Evolutionary conservation across 495 filamentous ascomycete species (phyloP).

Genomic region (Penicillium dipodomyicola): DNA sequence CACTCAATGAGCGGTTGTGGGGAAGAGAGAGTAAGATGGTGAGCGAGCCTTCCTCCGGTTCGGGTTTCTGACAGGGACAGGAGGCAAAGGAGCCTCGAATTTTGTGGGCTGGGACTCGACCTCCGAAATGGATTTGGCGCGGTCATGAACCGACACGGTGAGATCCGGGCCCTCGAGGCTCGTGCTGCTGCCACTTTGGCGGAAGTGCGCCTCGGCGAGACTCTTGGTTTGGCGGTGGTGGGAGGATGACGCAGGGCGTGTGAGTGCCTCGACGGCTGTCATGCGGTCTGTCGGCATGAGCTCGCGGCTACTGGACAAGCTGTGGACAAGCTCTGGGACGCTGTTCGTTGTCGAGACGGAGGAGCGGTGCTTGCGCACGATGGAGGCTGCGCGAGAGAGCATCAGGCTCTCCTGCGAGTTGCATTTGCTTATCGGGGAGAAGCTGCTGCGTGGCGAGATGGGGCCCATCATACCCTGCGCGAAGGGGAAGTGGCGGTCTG

Average conservation of each 20-base stretch:
- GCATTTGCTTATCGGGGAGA: constrained; percentile 57
- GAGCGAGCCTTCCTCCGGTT: constrained; percentile 36
- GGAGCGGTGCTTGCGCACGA: constrained; percentile 54
- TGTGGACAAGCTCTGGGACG: constrained; percentile 55
- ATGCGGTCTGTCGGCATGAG: constrained; percentile 35
- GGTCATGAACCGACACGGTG: constrained; percentile 29
- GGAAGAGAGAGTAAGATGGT: constrained; percentile 49
- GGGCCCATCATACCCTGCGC: constrained; percentile 39
- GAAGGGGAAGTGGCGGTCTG: constrained; percentile 46
- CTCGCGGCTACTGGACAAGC: constrained; percentile 48
- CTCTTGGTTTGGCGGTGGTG: constrained; percentile 46
- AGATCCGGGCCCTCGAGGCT: constrained; percentile 27
- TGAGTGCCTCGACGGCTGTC: constrained; percentile 30
- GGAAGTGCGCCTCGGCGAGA: constrained; percentile 34
- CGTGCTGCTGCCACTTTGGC: constrained; percentile 28
- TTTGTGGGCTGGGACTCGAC: constrained; percentile 20
- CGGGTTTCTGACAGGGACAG: constrained; percentile 21
- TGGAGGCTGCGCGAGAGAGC: constrained; percentile 46
- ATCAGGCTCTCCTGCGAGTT: constrained; percentile 58
- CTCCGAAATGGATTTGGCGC: constrained; percentile 41
- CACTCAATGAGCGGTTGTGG: constrained; percentile 26
- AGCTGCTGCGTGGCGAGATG: constrained; percentile 50
- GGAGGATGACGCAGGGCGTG: constrained; percentile 32
- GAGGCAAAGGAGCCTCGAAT: constrained; percentile 12
- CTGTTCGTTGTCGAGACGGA: constrained; percentile 54